These are phyloP conservation scores for Knoxdaviesia proteae DNA, from an alignment of 2,329 filamentous ascomycete genomes.

Conservation along the genomic window DNA sequence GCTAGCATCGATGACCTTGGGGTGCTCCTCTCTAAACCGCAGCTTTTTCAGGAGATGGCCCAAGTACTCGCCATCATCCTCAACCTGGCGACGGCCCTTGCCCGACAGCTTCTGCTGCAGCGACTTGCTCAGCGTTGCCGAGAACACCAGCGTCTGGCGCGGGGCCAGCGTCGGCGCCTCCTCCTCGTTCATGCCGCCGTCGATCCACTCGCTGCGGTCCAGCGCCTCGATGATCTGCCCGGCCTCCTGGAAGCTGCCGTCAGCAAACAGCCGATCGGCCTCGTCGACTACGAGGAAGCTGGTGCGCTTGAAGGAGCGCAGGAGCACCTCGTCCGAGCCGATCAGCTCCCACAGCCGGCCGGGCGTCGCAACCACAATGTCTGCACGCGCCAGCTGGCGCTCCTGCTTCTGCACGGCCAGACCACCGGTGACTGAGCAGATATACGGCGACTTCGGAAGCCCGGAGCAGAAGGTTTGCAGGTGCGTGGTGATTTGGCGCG, in stretches of 20 bases:
- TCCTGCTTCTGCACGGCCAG: conserved; percentile 91
- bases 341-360: conserved; percentile 90
- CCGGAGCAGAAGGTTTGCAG: conserved; percentile 51
- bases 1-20: conserved; percentile 83
- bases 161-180: conserved; percentile 23
- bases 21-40: conserved; percentile 65
- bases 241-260: conserved; percentile 88
- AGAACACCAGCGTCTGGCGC: conserved; percentile 86
- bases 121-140: conserved; percentile 81
- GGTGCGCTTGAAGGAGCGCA: conserved; percentile 50
- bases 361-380: conserved; percentile 85
- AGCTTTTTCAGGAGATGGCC: conserved; percentile 54
- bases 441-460: conserved; percentile 38
- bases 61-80: conserved; percentile 70
- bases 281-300: conserved; percentile 82
- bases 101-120: conserved; percentile 79
- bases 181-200: conserved; percentile 26
- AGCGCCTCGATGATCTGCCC: conserved; percentile 70
- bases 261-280: conserved; percentile 75
- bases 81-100: conserved; percentile 42
- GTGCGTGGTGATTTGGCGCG: conserved; percentile 76
- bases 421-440: conserved; percentile 84
- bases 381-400: conserved; percentile 59
- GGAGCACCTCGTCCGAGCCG: conserved; percentile 48
- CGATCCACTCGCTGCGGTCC: conserved; percentile 39